A percentile compares a stretch with the other conserved stretches of the same genome.
Conservation (phyloP, 2,329 filamentous ascomycete genomes). For the Pyrenochaeta sp. region DNA sequence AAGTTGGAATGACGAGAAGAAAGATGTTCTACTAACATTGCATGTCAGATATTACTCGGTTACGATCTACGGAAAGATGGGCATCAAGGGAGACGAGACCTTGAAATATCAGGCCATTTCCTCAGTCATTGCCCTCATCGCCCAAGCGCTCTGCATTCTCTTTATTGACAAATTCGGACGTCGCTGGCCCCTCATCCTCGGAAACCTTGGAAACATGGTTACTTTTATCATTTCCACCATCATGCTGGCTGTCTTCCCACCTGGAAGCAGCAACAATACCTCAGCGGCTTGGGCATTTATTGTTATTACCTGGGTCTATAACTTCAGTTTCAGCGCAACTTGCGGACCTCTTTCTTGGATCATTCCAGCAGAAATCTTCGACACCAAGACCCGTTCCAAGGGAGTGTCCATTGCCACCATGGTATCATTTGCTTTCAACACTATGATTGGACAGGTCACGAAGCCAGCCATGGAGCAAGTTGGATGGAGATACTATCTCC, state of each 20-base stretch:
- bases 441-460: conserved; percentile 75
- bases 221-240: conserved; percentile 74
- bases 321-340: conserved; percentile 76
- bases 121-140: conserved; percentile 72
- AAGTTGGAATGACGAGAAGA: too few relatives aligned
- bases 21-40: too few relatives aligned
- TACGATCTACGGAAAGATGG: conserved; percentile 71
- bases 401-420: conserved; percentile 78
- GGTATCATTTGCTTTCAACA: conserved; percentile 77
- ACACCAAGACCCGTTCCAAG: conserved; percentile 76
- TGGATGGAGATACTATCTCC: conserved; percentile 65
- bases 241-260: conserved; percentile 67
- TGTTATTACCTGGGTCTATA: conserved; percentile 79
- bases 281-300: conserved; percentile 77
- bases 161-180: conserved; percentile 75
- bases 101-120: conserved; percentile 80
- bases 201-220: conserved; percentile 74
- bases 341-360: conserved; percentile 73
- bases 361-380: conserved; percentile 76
- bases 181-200: conserved; percentile 73
- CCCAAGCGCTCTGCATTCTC: conserved; percentile 72
- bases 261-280: conserved; percentile 59
- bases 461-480: conserved; percentile 64
- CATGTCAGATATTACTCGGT: conserved; percentile 78
- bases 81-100: conserved; percentile 69